Percentiles rank a stretch among this genome's conserved stretches.
These are phyloP conservation scores for Jaapia argillacea DNA, from an alignment of 768 basidiomycete genomes.

Conservation along the genomic window DNA sequence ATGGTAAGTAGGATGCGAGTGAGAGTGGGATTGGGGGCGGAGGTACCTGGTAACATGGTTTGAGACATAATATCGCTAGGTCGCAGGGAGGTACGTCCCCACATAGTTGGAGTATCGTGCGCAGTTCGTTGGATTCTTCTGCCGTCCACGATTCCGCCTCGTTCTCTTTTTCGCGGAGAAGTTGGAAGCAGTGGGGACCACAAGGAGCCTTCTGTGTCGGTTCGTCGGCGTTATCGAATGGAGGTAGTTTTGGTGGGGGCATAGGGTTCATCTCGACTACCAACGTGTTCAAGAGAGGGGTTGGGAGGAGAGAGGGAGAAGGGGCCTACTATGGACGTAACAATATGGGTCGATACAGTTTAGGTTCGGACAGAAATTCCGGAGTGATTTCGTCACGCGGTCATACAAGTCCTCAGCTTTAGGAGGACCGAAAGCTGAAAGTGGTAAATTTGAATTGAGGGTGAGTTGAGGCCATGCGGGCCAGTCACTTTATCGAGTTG, in stretches of 20 bases:
- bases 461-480: slow-evolving; percentile 5
- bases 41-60: slow-evolving; percentile 53
- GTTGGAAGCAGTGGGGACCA: no score
- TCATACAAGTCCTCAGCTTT: slow-evolving; percentile 9
- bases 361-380: slow-evolving; percentile 40
- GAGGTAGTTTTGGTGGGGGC: no score
- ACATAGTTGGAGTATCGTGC: background rate
- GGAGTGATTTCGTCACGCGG: slow-evolving; percentile 25
- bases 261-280: no score
- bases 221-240: no score
- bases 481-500: slow-evolving; percentile 2
- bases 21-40: no score
- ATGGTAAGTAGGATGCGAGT: no score
- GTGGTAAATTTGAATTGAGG: slow-evolving; percentile 8
- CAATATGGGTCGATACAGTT: slow-evolving; percentile 44
- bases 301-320: no score
- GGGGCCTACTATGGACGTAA: slow-evolving; percentile 36
- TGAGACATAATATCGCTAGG: slow-evolving; percentile 31
- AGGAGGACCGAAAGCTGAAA: no score
- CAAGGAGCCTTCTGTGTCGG: no score
- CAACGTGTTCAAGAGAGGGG: no score
- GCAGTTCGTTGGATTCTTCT: background rate
- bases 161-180: no score
- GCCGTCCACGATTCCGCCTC: no score
- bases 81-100: slow-evolving; percentile 7